Conservation (phyloP, 2,329 filamentous ascomycete species). For the Colletotrichum acutatum region DNA sequence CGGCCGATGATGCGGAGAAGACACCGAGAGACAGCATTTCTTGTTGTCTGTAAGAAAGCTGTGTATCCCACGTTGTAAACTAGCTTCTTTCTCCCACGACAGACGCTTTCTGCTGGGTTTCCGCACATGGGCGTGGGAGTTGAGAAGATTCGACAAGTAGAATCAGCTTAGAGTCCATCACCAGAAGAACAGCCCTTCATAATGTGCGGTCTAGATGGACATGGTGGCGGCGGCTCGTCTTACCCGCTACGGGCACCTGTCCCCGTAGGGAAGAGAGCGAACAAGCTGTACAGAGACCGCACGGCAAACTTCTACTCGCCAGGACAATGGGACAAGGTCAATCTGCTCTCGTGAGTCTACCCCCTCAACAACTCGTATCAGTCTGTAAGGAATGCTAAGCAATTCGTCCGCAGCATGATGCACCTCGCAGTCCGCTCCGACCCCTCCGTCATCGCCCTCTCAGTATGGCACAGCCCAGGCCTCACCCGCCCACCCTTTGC, state of each 20-base stretch:
- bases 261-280: conserved; percentile 29
- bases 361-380: neutral
- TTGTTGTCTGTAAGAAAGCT: neutral
- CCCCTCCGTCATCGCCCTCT: conserved; percentile 32
- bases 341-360: conserved; percentile 33
- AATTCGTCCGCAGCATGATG: conserved; percentile 1
- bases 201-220: conserved; percentile 19
- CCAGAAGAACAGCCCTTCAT: neutral
- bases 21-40: neutral
- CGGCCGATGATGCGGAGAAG: neutral
- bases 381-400: neutral
- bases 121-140: neutral
- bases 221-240: neutral
- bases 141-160: neutral
- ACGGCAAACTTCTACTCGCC: conserved; percentile 38
- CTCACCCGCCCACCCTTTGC: conserved; percentile 34
- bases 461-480: conserved; percentile 36
- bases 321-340: conserved; percentile 40
- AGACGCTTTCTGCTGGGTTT: neutral
- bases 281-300: conserved; percentile 36
- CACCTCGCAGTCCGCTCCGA: conserved; percentile 32
- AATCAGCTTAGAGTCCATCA: neutral
- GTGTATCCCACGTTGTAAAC: no score
- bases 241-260: conserved; percentile 26
- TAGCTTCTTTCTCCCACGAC: neutral